Percentiles rank a stretch among this genome's conserved stretches.
phyloP scores from a whole-genome alignment of 345 rosid species.

The Pistacia integerrima region DNA sequence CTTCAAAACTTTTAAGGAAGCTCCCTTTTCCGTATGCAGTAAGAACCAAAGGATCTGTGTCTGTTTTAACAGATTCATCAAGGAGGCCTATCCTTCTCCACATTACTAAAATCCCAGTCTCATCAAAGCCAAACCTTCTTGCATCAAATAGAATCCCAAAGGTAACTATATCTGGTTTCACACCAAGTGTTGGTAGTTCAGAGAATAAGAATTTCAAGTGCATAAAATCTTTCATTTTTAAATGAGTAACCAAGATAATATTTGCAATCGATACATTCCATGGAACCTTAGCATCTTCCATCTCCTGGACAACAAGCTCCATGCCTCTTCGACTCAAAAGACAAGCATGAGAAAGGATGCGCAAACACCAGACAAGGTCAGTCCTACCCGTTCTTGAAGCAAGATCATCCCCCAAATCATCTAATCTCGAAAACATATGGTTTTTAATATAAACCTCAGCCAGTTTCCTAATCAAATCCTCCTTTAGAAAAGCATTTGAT shows the following conservation, averaged over 20 bases:
- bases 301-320: constrained; percentile 46
- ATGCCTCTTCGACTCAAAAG: constrained; percentile 64
- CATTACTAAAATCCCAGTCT: constrained; percentile 35
- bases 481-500: constrained; percentile 40
- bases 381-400: constrained; percentile 41
- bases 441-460: constrained; percentile 59
- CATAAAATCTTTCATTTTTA: constrained; percentile 60
- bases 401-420: constrained; percentile 51
- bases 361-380: constrained; percentile 61
- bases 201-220: constrained; percentile 39
- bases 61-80: constrained; percentile 43
- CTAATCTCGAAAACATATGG: constrained; percentile 70
- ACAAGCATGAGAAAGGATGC: constrained; percentile 63
- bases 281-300: constrained; percentile 52
- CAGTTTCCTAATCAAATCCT: constrained; percentile 56
- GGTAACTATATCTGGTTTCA: constrained; percentile 69
- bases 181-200: constrained; percentile 26
- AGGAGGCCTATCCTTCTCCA: constrained; percentile 63
- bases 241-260: constrained; percentile 46
- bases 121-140: constrained; percentile 39
- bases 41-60: constrained; percentile 61
- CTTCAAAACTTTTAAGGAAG: constrained; percentile 56
- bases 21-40: constrained; percentile 58
- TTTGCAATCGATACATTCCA: constrained; percentile 57
- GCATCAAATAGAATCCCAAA: constrained; percentile 61